Conservation (phyloP, 208 protist species). For the Leptomonas seymouri region DNA sequence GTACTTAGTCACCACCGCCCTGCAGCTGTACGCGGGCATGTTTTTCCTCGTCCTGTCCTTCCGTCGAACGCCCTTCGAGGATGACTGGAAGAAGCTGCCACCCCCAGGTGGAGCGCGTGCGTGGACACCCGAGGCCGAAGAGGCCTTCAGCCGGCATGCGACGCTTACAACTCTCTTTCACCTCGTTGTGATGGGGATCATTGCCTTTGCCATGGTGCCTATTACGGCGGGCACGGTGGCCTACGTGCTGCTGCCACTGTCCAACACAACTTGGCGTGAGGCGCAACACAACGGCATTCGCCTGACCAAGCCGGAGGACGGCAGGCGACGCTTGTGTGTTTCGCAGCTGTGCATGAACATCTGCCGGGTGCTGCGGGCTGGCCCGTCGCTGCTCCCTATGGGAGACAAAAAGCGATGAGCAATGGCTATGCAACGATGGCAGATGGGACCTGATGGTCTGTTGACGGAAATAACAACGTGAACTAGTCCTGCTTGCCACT, state of each 20-base stretch:
- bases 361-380: slow-evolving; percentile 14
- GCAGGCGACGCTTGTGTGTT: not conserved
- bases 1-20: slow-evolving; percentile 49
- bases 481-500: too few species aligned
- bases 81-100: slow-evolving; percentile 23
- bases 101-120: slow-evolving; percentile 8
- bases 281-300: slow-evolving; percentile 20
- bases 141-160: slow-evolving; percentile 23
- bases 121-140: slow-evolving; percentile 16
- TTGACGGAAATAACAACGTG: not conserved
- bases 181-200: slow-evolving; percentile 28
- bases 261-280: slow-evolving; percentile 38
- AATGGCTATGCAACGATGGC: not conserved
- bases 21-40: slow-evolving; percentile 34
- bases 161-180: slow-evolving; percentile 28
- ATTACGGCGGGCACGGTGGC: slow-evolving; percentile 27
- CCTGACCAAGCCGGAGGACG: slow-evolving; percentile 1
- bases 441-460: not conserved
- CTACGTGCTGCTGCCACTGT: slow-evolving; percentile 40
- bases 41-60: slow-evolving; percentile 38
- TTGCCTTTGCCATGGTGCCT: slow-evolving; percentile 24
- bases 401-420: not conserved
- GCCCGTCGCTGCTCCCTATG: slow-evolving; percentile 1
- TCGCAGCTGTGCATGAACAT: slow-evolving; percentile 19
- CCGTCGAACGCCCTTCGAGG: slow-evolving; percentile 28